A percentile compares a stretch with the other conserved stretches of the same genome.
Evolutionary conservation across 176 grass and related monocot species (phyloP).

Genomic region (Juncus effusus): DNA sequence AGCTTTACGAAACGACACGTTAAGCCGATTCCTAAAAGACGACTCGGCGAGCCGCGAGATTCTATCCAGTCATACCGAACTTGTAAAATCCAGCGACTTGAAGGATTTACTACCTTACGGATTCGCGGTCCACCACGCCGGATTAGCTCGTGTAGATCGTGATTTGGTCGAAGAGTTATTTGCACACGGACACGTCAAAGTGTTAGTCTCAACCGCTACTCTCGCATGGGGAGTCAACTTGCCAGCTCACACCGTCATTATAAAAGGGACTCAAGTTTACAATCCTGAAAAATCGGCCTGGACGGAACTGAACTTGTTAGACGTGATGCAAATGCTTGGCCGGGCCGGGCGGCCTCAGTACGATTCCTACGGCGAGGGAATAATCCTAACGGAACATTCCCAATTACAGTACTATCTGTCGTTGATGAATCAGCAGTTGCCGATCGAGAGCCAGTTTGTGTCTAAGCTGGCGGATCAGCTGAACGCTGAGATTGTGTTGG

Average conservation of each 20-base stretch:
- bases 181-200: conserved; percentile 78
- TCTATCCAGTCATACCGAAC: conserved; percentile 70
- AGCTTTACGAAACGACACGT: conserved; percentile 75
- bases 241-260: conserved; percentile 91
- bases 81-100: conserved; percentile 89
- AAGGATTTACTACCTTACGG: conserved; percentile 90
- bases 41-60: conserved; percentile 91
- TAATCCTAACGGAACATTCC: conserved; percentile 88
- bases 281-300: conserved; percentile 94
- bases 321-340: conserved; percentile 99
- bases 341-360: conserved; percentile 95
- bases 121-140: conserved; percentile 98
- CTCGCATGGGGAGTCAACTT: conserved; percentile 98
- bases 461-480: conserved; percentile 79
- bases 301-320: conserved; percentile 86
- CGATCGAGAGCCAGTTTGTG: conserved; percentile 96
- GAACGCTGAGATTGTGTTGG: conserved; percentile 91
- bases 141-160: conserved; percentile 77
- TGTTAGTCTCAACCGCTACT: conserved; percentile 85
- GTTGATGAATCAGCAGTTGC: conserved; percentile 93
- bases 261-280: conserved; percentile 97
- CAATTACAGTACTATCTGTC: conserved; percentile 95
- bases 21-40: conserved; percentile 78
- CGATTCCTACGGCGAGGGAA: conserved; percentile 93
- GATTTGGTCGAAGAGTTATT: conserved; percentile 87